Conservation (phyloP, 2,329 filamentous ascomycete species). For the Raffaelea albimanens region DNA sequence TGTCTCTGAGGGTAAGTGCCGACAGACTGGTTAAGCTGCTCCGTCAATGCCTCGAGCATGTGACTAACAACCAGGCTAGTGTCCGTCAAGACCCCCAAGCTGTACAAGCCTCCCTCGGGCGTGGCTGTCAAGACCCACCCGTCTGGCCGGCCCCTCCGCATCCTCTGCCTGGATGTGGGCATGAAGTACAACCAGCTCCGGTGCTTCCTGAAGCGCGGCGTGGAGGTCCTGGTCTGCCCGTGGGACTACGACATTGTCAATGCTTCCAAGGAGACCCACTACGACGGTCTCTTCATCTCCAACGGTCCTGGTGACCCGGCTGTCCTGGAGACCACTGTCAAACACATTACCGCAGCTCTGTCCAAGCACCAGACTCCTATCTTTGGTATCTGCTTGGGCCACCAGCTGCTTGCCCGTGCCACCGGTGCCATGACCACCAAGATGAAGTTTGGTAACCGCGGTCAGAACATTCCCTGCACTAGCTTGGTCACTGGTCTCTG, state of each 20-base stretch:
- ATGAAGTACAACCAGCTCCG: constrained; percentile 97
- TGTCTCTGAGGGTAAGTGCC: constrained; percentile 77
- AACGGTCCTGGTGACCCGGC: constrained; percentile 96
- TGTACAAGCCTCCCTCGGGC: constrained; percentile 68
- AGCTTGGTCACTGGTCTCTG: constrained; percentile 92
- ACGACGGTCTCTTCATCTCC: constrained; percentile 94
- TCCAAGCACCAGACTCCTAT: constrained; percentile 74
- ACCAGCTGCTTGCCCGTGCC: constrained; percentile 84
- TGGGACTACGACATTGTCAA: constrained; percentile 89
- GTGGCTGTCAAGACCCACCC: constrained; percentile 75
- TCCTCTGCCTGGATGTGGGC: constrained; percentile 91
- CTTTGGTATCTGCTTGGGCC: constrained; percentile 93
- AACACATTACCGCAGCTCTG: constrained; percentile 68
- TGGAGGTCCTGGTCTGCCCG: constrained; percentile 89
- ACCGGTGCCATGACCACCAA: constrained; percentile 79
- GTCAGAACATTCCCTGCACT: constrained; percentile 96
- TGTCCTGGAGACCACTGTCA: constrained; percentile 68
- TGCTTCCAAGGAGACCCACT: constrained; percentile 68
- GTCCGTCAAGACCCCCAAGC: constrained; percentile 75
- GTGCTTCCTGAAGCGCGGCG: constrained; percentile 81
- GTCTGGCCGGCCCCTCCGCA: constrained; percentile 75
- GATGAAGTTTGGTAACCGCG: constrained; percentile 99
- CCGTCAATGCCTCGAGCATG: no score
- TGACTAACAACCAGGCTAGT: constrained; percentile 41
- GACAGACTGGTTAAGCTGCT: neutral